These are phyloP conservation scores for Pyrenophora graminea DNA, from an alignment of 2,329 filamentous ascomycete genomes.

Conservation along the genomic window DNA sequence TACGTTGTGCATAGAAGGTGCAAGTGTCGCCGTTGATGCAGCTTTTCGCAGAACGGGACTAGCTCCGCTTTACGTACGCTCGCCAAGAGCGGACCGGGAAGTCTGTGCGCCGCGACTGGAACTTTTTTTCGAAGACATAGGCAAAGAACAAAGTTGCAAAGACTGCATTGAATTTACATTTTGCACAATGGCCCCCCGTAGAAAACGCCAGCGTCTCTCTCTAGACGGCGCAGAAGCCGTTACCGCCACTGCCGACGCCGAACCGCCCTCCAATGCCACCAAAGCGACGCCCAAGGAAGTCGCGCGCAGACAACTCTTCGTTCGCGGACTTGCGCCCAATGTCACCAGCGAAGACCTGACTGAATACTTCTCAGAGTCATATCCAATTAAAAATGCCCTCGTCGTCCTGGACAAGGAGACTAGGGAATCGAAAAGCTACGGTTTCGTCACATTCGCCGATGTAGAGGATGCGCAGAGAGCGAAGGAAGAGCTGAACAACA, in stretches of 20 bases:
- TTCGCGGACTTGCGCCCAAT: constrained; percentile 78
- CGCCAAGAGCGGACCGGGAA: constrained; percentile 16
- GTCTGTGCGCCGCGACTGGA: constrained; percentile 14
- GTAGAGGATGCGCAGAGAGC: constrained; percentile 85
- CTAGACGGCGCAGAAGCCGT: constrained; percentile 43
- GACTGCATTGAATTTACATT: background rate
- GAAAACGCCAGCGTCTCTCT: constrained; percentile 49
- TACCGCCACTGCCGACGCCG: constrained; percentile 32
- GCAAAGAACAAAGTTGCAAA: constrained; percentile 1
- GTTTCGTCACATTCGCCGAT: constrained; percentile 96
- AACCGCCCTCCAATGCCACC: constrained; percentile 18
- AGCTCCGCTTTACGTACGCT: constrained; percentile 2
- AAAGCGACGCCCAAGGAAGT: constrained; percentile 31
- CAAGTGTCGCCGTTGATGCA: background rate
- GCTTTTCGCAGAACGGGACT: constrained; percentile 2
- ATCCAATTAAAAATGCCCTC: constrained; percentile 93
- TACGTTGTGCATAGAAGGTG: background rate
- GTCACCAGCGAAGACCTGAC: constrained; percentile 83
- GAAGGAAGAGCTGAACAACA: constrained; percentile 77
- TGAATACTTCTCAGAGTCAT: constrained; percentile 90
- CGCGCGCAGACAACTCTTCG: constrained; percentile 69
- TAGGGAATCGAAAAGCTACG: constrained; percentile 87
- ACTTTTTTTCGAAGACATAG: constrained; percentile 18
- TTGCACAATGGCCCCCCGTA: constrained; percentile 44
- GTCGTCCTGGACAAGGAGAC: constrained; percentile 85